These are phyloP conservation scores for Plectosphaerella sp. DNA, from an alignment of 2,329 filamentous ascomycete species.

Conservation along the genomic window DNA sequence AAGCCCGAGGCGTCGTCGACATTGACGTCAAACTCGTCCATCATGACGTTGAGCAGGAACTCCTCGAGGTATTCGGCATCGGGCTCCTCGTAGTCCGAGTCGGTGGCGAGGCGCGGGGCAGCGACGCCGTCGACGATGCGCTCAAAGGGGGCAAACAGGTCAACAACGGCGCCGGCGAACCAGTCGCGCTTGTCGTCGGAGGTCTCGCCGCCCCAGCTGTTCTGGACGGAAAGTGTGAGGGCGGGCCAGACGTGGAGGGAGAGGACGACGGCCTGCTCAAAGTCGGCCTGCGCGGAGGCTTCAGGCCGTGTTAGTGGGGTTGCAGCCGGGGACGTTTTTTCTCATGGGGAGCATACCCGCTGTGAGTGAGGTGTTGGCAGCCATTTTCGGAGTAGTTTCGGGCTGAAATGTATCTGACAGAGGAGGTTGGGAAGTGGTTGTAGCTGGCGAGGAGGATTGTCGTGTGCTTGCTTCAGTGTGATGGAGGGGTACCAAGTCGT, in stretches of 20 bases:
- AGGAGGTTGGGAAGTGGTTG: neutral
- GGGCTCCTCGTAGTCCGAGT: constrained; percentile 38
- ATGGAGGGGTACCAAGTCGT: neutral
- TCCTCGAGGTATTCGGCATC: constrained; percentile 79
- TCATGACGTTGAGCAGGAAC: constrained; percentile 83
- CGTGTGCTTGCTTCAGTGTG: neutral
- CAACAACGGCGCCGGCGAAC: constrained; percentile 84
- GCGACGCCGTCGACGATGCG: constrained; percentile 24
- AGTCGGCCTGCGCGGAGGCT: constrained; percentile 57
- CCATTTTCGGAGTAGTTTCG: constrained; percentile 6
- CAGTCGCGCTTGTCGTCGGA: constrained; percentile 88
- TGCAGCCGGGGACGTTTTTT: neutral
- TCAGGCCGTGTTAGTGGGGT: constrained; percentile 10
- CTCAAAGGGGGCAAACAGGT: constrained; percentile 70
- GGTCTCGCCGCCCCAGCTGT: constrained; percentile 82
- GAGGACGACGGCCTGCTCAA: constrained; percentile 86
- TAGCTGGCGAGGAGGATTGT: neutral
- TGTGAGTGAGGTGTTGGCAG: neutral
- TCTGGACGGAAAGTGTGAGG: constrained; percentile 80
- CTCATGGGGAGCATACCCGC: constrained; percentile 7
- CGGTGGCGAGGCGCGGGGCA: constrained; percentile 12
- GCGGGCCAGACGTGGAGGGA: constrained; percentile 83
- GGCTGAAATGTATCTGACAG: neutral
- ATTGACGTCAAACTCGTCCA: constrained; percentile 91
- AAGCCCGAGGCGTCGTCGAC: constrained; percentile 85